Base-by-base conservation (phyloP, 371 early-diverging fungal species). In the Mucor velutinosus region DNA sequence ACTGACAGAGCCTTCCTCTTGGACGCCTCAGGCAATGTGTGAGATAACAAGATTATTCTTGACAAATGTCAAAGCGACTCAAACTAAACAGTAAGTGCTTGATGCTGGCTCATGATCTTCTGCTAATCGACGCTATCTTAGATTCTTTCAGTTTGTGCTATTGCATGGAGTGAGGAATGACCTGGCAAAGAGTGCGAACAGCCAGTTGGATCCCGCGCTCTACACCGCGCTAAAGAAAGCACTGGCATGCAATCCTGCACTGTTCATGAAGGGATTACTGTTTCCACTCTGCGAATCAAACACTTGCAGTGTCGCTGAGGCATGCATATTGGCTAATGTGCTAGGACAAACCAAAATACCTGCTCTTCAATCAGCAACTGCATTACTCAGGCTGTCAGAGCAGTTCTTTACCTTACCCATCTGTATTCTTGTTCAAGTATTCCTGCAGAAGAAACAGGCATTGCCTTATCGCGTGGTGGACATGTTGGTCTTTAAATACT, bases 401-500 rank as follows among this genome's bases (percentile, higher is more conserved):
- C 92, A 95, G 92, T n/a, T 58, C 0, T 94, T 95, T 33, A 91
- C 95, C 7, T 95, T 94, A 23, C 90, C 98, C 59, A 94, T 91
- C 76, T 88, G 89, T 59, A 76, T 97, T 63, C 95, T 99, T 76
- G 92, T 98, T 65, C 93, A 95, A 39, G 83, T 95, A 47, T 85
- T 98, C 49, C 83, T 99, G 49, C 97, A 99, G 80, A 98, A 97
- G 73, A 97, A 96, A 79, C 96, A 97, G 66, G 95, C 97, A 1
- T 82, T 98, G 70, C 98, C 98, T 0, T 97, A 87, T 86, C 93
- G 94, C 79, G 97, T 95, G 29, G 88, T 99, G n/a, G 97, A 97
- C 75, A 86, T 92, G n/a, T 70, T 98, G 30, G 95, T 97, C 7
- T 89, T 90, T 73, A 95, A 96, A 83, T 62, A 68, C 17, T 98